phyloP scores from a whole-genome alignment of 441 rosid genomes.

The Rhodomyrtus psidioides region DNA sequence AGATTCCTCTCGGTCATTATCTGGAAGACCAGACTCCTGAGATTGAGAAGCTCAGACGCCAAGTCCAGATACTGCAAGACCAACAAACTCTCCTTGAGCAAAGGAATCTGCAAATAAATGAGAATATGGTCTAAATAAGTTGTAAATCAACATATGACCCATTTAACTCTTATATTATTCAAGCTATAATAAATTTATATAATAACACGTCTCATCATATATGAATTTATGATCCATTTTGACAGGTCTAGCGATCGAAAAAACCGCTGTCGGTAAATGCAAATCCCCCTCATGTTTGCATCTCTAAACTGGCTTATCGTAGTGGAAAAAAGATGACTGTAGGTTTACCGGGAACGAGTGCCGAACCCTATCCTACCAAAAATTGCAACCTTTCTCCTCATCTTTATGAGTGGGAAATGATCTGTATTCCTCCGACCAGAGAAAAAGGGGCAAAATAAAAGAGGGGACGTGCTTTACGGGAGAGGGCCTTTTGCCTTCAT shows the following conservation, averaged over 20 bases:
- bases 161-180: too few relatives aligned
- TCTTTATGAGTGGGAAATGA: background rate
- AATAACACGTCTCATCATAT: too few relatives aligned
- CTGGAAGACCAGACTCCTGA: too few relatives aligned
- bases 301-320: background rate
- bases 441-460: background rate
- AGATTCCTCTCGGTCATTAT: too few relatives aligned
- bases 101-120: too few relatives aligned
- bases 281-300: background rate
- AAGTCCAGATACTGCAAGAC: too few relatives aligned
- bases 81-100: too few relatives aligned
- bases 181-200: too few relatives aligned
- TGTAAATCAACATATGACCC: too few relatives aligned
- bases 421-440: background rate
- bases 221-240: too few relatives aligned
- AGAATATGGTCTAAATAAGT: too few relatives aligned
- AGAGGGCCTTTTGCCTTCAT: background rate
- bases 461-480: background rate
- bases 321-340: background rate
- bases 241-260: background rate
- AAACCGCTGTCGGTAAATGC: rapidly evolving
- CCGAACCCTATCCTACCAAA: background rate
- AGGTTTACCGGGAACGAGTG: background rate
- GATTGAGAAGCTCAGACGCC: too few relatives aligned
- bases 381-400: background rate